A percentile compares a stretch with the other conserved stretches of the same genome.
Conservation (phyloP, 108 stramenopile genomes). For the Skeletonema marinoi region DNA sequence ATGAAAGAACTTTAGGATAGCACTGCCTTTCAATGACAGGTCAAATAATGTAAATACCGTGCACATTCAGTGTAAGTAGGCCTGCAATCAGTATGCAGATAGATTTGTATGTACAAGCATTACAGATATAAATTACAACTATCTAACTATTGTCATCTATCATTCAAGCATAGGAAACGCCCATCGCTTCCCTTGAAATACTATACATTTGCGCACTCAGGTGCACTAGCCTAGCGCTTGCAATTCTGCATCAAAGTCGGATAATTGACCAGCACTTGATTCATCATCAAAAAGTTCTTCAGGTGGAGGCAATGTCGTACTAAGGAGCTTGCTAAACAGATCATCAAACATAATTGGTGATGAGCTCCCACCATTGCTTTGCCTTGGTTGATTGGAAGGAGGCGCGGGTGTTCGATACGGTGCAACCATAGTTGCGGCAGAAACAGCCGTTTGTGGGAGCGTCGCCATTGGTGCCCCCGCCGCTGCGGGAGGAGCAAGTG, state of each 20-base stretch:
- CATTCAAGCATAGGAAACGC: not conserved
- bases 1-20: conserved; percentile 16
- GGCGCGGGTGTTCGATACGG: not conserved
- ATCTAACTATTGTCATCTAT: not conserved
- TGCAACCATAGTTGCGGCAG: not conserved
- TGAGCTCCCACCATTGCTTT: not conserved
- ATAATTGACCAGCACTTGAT: conserved; percentile 9
- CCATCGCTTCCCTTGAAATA: not conserved
- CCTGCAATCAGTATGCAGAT: not conserved
- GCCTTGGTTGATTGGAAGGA: not conserved
- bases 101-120: not conserved
- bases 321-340: conserved; percentile 25
- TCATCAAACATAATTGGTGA: conserved; percentile 18
- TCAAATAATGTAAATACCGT: not conserved
- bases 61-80: not conserved
- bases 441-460: not conserved
- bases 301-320: conserved; percentile 36
- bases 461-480: not conserved
- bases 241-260: conserved; percentile 8
- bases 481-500: not conserved
- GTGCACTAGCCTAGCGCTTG: not conserved
- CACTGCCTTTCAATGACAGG: not conserved
- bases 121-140: not conserved
- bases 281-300: conserved; percentile 46
- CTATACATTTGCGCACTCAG: not conserved